Conservation (phyloP, 768 basidiomycete species). For the Mrakia gelida region DNA sequence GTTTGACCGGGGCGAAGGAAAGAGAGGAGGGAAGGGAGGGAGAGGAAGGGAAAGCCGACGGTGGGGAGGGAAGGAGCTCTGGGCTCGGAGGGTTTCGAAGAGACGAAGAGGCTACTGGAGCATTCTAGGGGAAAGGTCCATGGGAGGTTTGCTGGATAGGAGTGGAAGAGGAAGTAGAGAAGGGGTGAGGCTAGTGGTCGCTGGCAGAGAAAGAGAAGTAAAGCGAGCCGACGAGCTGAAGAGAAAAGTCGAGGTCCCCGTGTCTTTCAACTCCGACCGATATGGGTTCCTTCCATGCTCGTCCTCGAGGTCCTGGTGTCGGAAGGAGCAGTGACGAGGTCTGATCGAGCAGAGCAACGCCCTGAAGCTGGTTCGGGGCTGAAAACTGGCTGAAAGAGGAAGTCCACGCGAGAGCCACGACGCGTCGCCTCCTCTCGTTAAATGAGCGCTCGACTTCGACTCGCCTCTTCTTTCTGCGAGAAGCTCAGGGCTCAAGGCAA, state of each 20-base stretch:
- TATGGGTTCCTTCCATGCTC: too few relatives aligned
- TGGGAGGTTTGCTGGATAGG: not conserved
- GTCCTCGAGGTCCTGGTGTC: too few relatives aligned
- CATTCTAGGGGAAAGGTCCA: not conserved
- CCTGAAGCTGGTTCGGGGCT: too few relatives aligned
- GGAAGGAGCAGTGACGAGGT: too few relatives aligned
- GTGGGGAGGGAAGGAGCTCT: not conserved
- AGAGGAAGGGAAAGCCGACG: not conserved
- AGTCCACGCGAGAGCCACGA: too few relatives aligned
- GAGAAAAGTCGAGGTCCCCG: not conserved
- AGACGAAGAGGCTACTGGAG: not conserved
- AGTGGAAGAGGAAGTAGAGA: not conserved
- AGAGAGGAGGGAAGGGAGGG: not conserved
- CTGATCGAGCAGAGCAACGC: too few relatives aligned
- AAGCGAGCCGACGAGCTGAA: not conserved
- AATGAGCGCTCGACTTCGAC: too few relatives aligned
- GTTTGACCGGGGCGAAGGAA: constrained; percentile 2
- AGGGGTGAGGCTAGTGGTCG: constrained; percentile 35
- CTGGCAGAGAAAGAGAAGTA: constrained; percentile 39
- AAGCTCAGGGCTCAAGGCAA: too few relatives aligned
- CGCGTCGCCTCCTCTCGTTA: too few relatives aligned
- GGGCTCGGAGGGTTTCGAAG: not conserved
- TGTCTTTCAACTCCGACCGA: not conserved
- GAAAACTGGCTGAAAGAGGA: too few relatives aligned
- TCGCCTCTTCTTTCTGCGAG: too few relatives aligned